phyloP scores from a whole-genome alignment of 192 early-diverging fungal species.

The Podila clonocystis region DNA sequence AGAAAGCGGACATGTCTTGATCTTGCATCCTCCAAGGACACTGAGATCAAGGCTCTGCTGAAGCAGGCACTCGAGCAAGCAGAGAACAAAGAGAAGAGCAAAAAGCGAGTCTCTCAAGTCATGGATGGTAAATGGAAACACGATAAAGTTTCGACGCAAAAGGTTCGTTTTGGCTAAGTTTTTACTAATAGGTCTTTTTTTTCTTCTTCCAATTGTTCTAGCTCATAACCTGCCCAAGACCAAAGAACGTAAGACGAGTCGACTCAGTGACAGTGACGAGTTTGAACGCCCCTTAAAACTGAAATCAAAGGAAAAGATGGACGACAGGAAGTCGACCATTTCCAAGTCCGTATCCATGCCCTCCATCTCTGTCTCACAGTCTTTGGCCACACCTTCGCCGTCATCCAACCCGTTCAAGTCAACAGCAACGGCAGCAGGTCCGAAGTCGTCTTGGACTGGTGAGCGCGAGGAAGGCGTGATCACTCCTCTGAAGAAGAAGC shows the following conservation, averaged over 20 bases:
- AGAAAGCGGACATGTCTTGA: slow-evolving; percentile 63
- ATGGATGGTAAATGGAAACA: slow-evolving; percentile 22
- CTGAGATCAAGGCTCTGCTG: slow-evolving; percentile 29
- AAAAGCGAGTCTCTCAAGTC: slow-evolving; percentile 31
- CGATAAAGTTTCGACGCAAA: too few relatives aligned
- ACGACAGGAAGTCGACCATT: slow-evolving; percentile 4
- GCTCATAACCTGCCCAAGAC: slow-evolving; percentile 26
- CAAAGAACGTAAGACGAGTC: slow-evolving; percentile 40
- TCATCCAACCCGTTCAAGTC: slow-evolving; percentile 1
- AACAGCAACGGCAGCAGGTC: background rate
- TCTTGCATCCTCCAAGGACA: slow-evolving; percentile 53
- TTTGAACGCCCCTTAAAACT: slow-evolving; percentile 12
- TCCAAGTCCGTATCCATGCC: slow-evolving; percentile 33
- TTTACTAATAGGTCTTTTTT: background rate
- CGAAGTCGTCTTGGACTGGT: background rate
- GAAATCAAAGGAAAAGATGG: slow-evolving; percentile 7
- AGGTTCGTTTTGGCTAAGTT: background rate
- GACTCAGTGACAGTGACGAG: slow-evolving; percentile 26
- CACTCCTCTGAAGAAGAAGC: slow-evolving; percentile 24
- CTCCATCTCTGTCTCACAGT: slow-evolving; percentile 7
- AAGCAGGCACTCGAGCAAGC: slow-evolving; percentile 36
- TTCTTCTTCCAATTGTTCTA: background rate
- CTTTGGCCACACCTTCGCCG: background rate
- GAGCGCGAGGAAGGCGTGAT: background rate
- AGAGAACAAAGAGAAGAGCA: slow-evolving; percentile 48